These are phyloP conservation scores for Pseudophaeomoniella oleicola DNA, from an alignment of 2,329 filamentous ascomycete species.

Conservation along the genomic window DNA sequence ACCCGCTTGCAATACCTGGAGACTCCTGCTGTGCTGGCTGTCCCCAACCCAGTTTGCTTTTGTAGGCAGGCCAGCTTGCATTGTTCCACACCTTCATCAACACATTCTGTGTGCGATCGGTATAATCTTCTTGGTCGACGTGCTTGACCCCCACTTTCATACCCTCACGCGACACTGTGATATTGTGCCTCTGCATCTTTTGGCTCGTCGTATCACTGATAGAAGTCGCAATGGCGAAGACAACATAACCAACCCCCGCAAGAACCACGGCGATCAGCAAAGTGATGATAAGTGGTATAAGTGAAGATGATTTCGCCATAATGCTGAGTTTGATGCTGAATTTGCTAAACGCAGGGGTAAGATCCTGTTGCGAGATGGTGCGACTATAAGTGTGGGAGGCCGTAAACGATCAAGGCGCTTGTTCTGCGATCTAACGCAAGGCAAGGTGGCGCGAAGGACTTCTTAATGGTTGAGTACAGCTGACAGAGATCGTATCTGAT, in stretches of 20 bases:
- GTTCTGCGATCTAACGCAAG: too few species aligned
- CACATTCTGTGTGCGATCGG: slow-evolving; percentile 43
- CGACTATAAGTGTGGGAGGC: too few species aligned
- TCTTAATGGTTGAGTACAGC: too few species aligned
- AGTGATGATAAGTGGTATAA: slow-evolving; percentile 43
- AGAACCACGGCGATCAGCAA: slow-evolving; percentile 35
- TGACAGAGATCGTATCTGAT: too few species aligned
- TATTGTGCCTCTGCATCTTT: slow-evolving; percentile 51
- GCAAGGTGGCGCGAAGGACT: too few species aligned
- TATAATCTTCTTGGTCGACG: slow-evolving; percentile 40
- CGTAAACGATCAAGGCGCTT: too few species aligned
- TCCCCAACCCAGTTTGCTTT: slow-evolving; percentile 25
- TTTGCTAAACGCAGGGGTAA: too few species aligned
- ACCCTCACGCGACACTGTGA: slow-evolving; percentile 45
- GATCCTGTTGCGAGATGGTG: too few species aligned
- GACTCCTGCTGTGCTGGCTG: too few species aligned
- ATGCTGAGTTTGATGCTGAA: too few species aligned
- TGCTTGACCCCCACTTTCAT: slow-evolving; percentile 47
- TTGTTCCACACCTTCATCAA: slow-evolving; percentile 36
- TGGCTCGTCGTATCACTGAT: slow-evolving; percentile 41
- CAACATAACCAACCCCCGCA: slow-evolving; percentile 39
- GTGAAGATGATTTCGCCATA: slow-evolving; percentile 11
- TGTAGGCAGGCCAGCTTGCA: slow-evolving; percentile 29
- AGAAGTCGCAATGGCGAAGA: slow-evolving; percentile 44
- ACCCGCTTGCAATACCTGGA: too few species aligned